phyloP scores from a whole-genome alignment of 257 asterid genomes.

The Gynochthodes officinalis region DNA sequence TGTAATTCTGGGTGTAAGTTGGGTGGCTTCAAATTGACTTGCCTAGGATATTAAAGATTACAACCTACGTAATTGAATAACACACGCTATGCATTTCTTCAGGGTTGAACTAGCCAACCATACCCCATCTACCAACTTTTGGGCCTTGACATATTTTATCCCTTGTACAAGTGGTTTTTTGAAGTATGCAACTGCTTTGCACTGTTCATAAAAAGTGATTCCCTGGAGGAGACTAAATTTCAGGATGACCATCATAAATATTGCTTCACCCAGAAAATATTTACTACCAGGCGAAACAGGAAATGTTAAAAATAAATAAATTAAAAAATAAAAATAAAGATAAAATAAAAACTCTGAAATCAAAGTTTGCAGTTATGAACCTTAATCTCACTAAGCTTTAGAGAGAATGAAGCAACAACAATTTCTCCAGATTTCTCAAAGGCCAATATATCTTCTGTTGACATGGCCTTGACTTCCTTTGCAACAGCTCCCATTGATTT shows the following conservation, averaged over 20 bases:
- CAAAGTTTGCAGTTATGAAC: constrained; percentile 17
- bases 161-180: not conserved
- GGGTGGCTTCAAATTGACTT: not conserved
- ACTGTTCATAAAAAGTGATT: not conserved
- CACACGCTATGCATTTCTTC: not conserved
- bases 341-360: too few species aligned
- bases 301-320: too few species aligned
- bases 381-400: constrained; percentile 79
- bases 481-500: constrained; percentile 84
- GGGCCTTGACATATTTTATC: too few species aligned
- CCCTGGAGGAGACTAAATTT: too few species aligned
- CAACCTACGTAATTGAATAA: too few species aligned
- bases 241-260: too few species aligned
- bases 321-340: too few species aligned
- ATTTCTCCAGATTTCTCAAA: constrained; percentile 81
- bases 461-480: constrained; percentile 73
- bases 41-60: not conserved
- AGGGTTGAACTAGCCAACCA: not conserved
- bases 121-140: not conserved
- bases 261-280: not conserved
- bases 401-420: constrained; percentile 43
- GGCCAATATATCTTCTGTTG: constrained; percentile 76
- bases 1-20: not conserved
- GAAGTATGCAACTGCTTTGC: not conserved
- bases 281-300: not conserved